A percentile compares a stretch with the other conserved stretches of the same genome.
Evolutionary conservation across 805 yeast genomes (phyloP).

Genomic region (Ogataea ramenticola): DNA sequence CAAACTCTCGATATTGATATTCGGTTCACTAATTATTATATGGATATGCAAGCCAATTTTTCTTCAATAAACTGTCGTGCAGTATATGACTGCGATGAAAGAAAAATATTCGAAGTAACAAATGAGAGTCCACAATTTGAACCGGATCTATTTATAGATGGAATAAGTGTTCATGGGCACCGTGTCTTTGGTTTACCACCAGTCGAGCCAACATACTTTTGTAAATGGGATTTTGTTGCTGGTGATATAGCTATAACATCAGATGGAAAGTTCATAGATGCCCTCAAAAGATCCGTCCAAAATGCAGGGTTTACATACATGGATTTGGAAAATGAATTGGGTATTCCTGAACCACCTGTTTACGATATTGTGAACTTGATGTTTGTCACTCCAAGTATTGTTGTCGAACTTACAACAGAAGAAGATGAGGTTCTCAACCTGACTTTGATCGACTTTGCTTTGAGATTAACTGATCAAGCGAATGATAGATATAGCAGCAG

Average conservation of each 20-base stretch:
- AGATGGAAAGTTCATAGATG: conserved; percentile 35
- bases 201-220: conserved; percentile 74
- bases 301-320: conserved; percentile 56
- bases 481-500: conserved; percentile 56
- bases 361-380: conserved; percentile 66
- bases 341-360: conserved; percentile 45
- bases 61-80: conserved; percentile 43
- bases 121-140: conserved; percentile 6
- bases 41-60: conserved; percentile 80
- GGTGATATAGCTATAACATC: conserved; percentile 54
- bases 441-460: conserved; percentile 17
- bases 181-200: conserved; percentile 93
- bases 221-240: conserved; percentile 81
- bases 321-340: conserved; percentile 72
- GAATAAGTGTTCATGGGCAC: conserved; percentile 70
- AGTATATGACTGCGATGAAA: conserved; percentile 17
- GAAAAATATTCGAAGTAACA: conserved; percentile 20
- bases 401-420: conserved; percentile 32
- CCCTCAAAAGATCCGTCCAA: conserved; percentile 32
- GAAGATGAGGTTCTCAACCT: conserved; percentile 19
- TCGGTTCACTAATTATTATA: conserved; percentile 85
- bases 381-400: conserved; percentile 43
- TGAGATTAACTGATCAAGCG: conserved; percentile 62
- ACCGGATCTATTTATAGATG: conserved; percentile 50
- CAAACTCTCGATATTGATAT: conserved; percentile 67